These are phyloP conservation scores for Pseudocohnilembus persalinus DNA, from an alignment of 169 alveolate genomes.

Conservation along the genomic window DNA sequence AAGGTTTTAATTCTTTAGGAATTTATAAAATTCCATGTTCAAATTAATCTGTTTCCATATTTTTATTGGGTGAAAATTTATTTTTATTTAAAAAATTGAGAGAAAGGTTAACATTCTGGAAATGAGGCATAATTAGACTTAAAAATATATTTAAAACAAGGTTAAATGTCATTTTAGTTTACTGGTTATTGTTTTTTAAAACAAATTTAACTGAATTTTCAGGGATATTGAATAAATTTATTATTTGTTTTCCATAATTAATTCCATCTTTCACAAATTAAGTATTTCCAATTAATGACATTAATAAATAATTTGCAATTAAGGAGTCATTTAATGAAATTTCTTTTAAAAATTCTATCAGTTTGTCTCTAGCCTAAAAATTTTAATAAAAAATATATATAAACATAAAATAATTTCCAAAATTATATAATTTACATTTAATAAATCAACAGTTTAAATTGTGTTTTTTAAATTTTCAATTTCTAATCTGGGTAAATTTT, in stretches of 20 bases:
- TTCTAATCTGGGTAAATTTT: background rate
- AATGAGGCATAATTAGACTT: background rate
- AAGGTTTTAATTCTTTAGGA: background rate
- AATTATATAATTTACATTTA: no score
- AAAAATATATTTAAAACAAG: background rate
- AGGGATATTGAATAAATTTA: background rate
- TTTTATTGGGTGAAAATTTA: background rate
- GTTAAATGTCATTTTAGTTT: background rate
- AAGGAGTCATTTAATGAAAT: background rate
- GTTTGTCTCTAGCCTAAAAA: background rate
- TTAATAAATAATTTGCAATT: background rate
- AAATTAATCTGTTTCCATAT: background rate
- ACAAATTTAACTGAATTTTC: background rate
- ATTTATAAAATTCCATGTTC: background rate
- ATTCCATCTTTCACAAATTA: background rate
- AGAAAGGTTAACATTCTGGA: background rate
- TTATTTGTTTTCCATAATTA: background rate
- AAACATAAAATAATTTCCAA: background rate
- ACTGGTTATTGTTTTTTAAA: background rate
- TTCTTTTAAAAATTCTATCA: background rate
- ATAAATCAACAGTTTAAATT: no score
- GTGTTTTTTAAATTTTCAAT: background rate
- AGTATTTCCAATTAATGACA: background rate
- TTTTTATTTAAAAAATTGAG: no score
- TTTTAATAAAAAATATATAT: no score